These are phyloP conservation scores for Orbilia oligospora DNA, from an alignment of 2,329 filamentous ascomycete species.

Conservation along the genomic window DNA sequence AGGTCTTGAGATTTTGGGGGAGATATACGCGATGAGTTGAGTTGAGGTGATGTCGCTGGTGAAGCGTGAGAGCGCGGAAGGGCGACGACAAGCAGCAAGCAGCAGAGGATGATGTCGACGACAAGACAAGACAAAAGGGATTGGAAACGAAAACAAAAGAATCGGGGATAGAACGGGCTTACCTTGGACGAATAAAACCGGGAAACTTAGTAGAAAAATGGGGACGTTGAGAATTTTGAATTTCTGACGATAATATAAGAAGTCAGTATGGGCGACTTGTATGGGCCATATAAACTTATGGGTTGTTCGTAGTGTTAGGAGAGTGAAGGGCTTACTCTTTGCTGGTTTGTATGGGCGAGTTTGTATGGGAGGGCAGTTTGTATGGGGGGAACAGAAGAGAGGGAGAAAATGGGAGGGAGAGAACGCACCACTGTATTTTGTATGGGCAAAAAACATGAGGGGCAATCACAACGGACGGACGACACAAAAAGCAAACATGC, in stretches of 20 bases:
- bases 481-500: constrained; percentile 53
- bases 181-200: constrained; percentile 54
- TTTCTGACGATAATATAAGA: constrained; percentile 12
- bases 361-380: constrained; percentile 55
- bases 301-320: not conserved
- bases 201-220: constrained; percentile 24
- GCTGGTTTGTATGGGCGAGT: constrained; percentile 56
- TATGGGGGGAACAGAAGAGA: constrained; percentile 55
- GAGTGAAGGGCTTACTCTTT: constrained; percentile 52
- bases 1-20: constrained; percentile 29
- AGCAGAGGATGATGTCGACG: constrained; percentile 49
- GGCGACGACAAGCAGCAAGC: constrained; percentile 15
- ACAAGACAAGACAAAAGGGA: constrained; percentile 38
- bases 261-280: constrained; percentile 37
- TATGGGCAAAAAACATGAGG: constrained; percentile 50
- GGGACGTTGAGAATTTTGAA: constrained; percentile 13
- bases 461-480: constrained; percentile 41
- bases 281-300: constrained; percentile 31
- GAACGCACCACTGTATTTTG: constrained; percentile 43
- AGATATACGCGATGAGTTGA: constrained; percentile 59
- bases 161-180: constrained; percentile 44
- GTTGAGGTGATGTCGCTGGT: constrained; percentile 50
- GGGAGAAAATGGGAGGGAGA: constrained; percentile 55
- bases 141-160: constrained; percentile 53
- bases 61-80: constrained; percentile 24